Base-by-base conservation (phyloP, 306 rosid genomes). In the Fragaria iinumae region DNA sequence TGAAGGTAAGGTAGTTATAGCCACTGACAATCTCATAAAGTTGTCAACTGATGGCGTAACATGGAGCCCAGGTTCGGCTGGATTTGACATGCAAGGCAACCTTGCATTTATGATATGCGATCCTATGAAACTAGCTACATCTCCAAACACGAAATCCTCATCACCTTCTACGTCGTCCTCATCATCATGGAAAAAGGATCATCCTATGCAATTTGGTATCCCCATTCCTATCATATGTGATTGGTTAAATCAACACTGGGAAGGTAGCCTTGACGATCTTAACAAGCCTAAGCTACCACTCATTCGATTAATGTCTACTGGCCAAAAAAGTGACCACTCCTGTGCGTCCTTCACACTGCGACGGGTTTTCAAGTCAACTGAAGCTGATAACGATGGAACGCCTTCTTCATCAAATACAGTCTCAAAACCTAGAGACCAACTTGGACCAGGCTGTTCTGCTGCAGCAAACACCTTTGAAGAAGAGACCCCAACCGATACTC, bases 231-330 rank as follows among this genome's bases (percentile, higher is more conserved):
- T 96, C 49, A 86, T 96, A 69, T 91, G 89, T 81, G 98, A 91
- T 85, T 96, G 99, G 99, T 85, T 96, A 82, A 91, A 96, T 82
- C 97, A 96, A 88, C 98, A 96, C 23, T 96, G 99, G 99, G 99
- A 93, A 79, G 99, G 99, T 25, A 93, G 88, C 82, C 98, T 96
- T 43, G 98, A 96, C 56, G 99, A 96, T 39, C 98, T 96, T 75
- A 92, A 89, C 90, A 96, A 96, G 77, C 99, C 99, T 11, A 93
- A 91, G 78, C 73, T 89, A 80, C 99, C 97, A 2, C 87, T 96
- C 72, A 96, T 93, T 41, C 89, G 98, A 17, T 84, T 96, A 80
- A 91, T 92, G 99, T 91, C 99, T 21, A 49, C 91, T 0, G 96
- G 96, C 43, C 93, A 82, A 34, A 96, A 84, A 81, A 96, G 97